Evolutionary conservation across 345 rosid species (phyloP).

Genomic region (Rhizophora apiculata): DNA sequence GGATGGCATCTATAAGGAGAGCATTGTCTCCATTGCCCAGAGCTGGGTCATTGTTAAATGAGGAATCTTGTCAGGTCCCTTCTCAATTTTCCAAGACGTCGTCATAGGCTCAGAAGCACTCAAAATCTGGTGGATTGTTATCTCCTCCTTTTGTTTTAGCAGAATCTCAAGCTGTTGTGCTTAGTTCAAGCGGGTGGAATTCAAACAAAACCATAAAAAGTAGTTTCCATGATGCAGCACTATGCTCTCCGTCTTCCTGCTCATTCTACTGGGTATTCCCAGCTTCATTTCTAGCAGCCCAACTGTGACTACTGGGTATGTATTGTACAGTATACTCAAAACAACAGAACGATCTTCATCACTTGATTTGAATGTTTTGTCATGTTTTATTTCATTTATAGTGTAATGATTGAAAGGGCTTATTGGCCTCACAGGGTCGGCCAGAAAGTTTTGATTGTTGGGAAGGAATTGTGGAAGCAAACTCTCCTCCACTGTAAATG

Average conservation of each 20-base stretch:
- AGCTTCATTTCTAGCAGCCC: slow-evolving; percentile 18
- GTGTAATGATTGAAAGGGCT: background rate
- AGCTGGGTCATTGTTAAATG: slow-evolving; percentile 35
- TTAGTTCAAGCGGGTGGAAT: slow-evolving; percentile 4
- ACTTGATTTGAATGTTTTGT: background rate
- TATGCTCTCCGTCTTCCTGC: background rate
- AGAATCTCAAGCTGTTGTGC: slow-evolving; percentile 37
- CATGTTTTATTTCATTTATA: background rate
- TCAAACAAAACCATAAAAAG: too few relatives aligned
- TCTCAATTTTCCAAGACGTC: slow-evolving; percentile 60
- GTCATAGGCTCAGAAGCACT: slow-evolving; percentile 28
- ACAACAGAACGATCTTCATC: too few relatives aligned
- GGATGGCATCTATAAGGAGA: slow-evolving; percentile 68
- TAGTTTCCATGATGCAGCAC: too few relatives aligned
- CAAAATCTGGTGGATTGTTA: slow-evolving; percentile 34
- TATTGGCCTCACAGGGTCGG: slow-evolving; percentile 34
- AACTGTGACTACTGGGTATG: slow-evolving; percentile 26
- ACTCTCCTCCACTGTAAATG: slow-evolving; percentile 41
- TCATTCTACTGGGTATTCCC: slow-evolving; percentile 24
- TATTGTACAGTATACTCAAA: slow-evolving; percentile 26
- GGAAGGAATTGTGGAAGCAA: slow-evolving; percentile 68
- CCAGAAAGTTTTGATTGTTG: slow-evolving; percentile 43
- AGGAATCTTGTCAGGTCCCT: slow-evolving; percentile 42
- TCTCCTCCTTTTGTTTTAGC: slow-evolving; percentile 35
- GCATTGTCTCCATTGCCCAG: slow-evolving; percentile 50